phyloP scores from a whole-genome alignment of 2,329 filamentous ascomycete genomes.

The Aspergillus bombycis region DNA sequence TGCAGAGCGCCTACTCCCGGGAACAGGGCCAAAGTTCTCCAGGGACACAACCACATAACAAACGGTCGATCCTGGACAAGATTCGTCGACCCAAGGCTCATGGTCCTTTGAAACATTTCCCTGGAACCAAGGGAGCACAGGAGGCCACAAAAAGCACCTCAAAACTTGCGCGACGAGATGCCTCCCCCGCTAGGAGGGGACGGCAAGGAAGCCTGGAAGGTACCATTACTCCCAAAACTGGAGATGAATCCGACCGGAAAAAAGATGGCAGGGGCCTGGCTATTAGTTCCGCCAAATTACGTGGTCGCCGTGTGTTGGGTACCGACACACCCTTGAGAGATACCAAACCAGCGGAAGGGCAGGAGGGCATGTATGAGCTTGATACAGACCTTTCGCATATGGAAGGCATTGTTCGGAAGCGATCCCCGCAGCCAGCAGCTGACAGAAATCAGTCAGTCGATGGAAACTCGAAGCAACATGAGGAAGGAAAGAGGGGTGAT shows the following conservation, averaged over 20 bases:
- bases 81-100: slow-evolving; percentile 54
- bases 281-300: slow-evolving; percentile 38
- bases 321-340: slow-evolving; percentile 23
- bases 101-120: slow-evolving; percentile 35
- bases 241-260: slow-evolving; percentile 43
- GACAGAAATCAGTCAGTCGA: slow-evolving; percentile 48
- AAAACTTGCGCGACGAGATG: slow-evolving; percentile 34
- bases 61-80: slow-evolving; percentile 57
- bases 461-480: slow-evolving; percentile 34
- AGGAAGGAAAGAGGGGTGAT: slow-evolving; percentile 35
- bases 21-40: slow-evolving; percentile 48
- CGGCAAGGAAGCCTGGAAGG: slow-evolving; percentile 44
- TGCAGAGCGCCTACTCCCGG: slow-evolving; percentile 62
- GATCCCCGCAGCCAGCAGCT: slow-evolving; percentile 70
- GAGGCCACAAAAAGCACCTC: slow-evolving; percentile 30
- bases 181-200: slow-evolving; percentile 34
- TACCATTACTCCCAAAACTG: slow-evolving; percentile 23
- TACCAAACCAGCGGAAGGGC: slow-evolving; percentile 52
- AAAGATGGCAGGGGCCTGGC: slow-evolving; percentile 41
- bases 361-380: slow-evolving; percentile 68
- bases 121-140: slow-evolving; percentile 32
- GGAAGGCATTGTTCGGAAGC: slow-evolving; percentile 82
- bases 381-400: slow-evolving; percentile 89
- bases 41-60: slow-evolving; percentile 35
- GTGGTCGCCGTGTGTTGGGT: slow-evolving; percentile 29